Conservation (phyloP, 805 yeast genomes). For the Starmera amethionina region DNA sequence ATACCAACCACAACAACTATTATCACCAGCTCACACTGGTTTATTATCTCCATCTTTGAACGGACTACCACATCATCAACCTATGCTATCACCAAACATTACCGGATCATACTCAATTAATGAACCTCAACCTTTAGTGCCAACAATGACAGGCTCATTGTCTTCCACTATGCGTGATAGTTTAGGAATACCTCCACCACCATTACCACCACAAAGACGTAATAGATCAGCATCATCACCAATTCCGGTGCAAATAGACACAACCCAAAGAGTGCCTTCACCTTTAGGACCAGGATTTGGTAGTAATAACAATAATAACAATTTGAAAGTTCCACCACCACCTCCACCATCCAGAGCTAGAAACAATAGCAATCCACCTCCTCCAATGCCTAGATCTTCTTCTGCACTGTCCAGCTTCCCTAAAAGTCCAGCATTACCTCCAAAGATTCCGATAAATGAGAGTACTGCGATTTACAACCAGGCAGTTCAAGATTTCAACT, state of each 20-base stretch:
- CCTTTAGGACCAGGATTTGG: slow-evolving; percentile 31
- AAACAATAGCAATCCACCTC: slow-evolving; percentile 16
- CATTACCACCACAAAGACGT: slow-evolving; percentile 4
- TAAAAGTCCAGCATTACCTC: slow-evolving; percentile 12
- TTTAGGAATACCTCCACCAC: slow-evolving; percentile 1
- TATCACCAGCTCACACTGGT: slow-evolving; percentile 12
- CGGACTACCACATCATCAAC: slow-evolving; percentile 4
- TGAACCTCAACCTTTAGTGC: slow-evolving; percentile 19
- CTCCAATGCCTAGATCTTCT: slow-evolving; percentile 1
- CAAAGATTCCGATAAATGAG: slow-evolving; percentile 8
- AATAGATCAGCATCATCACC: slow-evolving; percentile 14
- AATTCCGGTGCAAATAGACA: slow-evolving; percentile 4
- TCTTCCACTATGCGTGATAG: slow-evolving; percentile 22
- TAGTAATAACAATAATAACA: slow-evolving; percentile 27
- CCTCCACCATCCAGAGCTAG: slow-evolving; percentile 31
- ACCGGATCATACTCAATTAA: not conserved
- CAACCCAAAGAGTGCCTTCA: slow-evolving; percentile 15
- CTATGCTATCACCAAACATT: slow-evolving; percentile 7
- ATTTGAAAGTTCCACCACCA: slow-evolving; percentile 15
- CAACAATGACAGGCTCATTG: slow-evolving; percentile 32
- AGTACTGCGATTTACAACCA: slow-evolving; percentile 3
- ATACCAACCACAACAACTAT: not conserved
- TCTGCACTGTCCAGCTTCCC: not conserved
- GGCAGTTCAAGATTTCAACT: slow-evolving; percentile 6
- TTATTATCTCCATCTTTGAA: slow-evolving; percentile 15